phyloP scores from a whole-genome alignment of 2,329 filamentous ascomycete species.

The Gnomoniopsis smithogilvyi region DNA sequence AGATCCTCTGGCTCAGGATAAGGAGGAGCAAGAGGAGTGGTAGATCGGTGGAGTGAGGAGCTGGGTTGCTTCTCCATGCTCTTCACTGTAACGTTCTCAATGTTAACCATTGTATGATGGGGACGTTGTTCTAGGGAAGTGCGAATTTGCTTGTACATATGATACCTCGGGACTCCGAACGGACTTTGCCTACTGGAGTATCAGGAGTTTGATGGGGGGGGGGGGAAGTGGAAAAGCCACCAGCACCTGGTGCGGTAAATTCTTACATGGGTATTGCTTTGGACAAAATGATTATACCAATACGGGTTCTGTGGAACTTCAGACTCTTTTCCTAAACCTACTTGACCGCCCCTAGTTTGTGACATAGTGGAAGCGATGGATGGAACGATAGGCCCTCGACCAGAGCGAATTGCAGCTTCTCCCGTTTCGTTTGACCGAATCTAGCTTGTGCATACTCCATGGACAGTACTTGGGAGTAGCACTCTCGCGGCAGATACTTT shows the following conservation, averaged over 20 bases:
- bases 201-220: background rate
- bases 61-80: background rate
- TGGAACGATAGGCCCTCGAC: background rate
- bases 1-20: background rate
- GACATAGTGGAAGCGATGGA: background rate
- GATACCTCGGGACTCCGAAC: slow-evolving; percentile 16
- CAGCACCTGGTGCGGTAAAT: slow-evolving; percentile 1
- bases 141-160: slow-evolving; percentile 11
- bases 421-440: too few species aligned
- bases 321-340: background rate
- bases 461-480: too few species aligned
- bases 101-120: slow-evolving; percentile 4
- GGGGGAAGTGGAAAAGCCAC: too few species aligned
- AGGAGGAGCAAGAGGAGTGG: slow-evolving; percentile 7
- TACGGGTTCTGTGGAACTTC: background rate
- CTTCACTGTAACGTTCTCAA: background rate
- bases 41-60: background rate
- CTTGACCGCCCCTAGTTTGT: background rate
- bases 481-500: too few species aligned
- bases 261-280: background rate
- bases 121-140: slow-evolving; percentile 8
- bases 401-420: too few species aligned
- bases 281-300: slow-evolving; percentile 10
- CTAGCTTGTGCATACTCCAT: too few species aligned
- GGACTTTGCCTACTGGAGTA: background rate